These are phyloP conservation scores for Oryza meridionalis DNA, from an alignment of 176 grass and related monocot genomes.

Conservation along the genomic window DNA sequence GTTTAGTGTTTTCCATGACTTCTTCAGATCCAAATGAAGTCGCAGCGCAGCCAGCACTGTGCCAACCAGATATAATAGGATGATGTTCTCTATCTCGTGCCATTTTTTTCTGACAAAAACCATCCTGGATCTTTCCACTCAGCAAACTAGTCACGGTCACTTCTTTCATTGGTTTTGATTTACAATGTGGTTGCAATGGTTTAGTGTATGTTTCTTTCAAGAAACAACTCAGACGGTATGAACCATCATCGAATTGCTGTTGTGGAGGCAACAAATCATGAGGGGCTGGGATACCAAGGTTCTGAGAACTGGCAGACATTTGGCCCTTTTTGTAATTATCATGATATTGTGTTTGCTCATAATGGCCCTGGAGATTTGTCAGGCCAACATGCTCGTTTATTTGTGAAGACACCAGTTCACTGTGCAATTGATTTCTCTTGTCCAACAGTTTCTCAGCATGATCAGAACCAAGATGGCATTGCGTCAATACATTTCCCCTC, in stretches of 20 bases:
- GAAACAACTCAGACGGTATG: constrained; percentile 8
- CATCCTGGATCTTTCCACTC: constrained; percentile 36
- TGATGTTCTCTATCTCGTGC: constrained; percentile 26
- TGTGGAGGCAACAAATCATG: constrained; percentile 41
- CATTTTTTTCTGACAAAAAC: constrained; percentile 45
- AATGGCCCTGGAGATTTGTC: not conserved
- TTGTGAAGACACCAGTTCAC: constrained; percentile 44
- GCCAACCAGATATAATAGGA: too few species aligned
- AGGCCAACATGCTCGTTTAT: constrained; percentile 6
- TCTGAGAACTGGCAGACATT: constrained; percentile 25
- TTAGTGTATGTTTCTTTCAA: constrained; percentile 13
- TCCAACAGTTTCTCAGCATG: constrained; percentile 17
- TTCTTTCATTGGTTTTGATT: constrained; percentile 38
- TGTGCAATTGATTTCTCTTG: constrained; percentile 33
- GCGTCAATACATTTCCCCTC: too few species aligned
- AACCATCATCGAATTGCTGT: constrained; percentile 21
- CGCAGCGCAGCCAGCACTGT: constrained; percentile 27
- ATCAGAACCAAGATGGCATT: too few species aligned
- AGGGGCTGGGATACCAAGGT: constrained; percentile 4
- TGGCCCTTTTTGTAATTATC: constrained; percentile 36
- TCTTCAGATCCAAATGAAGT: constrained; percentile 38
- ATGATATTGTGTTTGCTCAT: not conserved
- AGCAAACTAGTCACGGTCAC: constrained; percentile 36
- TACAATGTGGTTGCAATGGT: constrained; percentile 36
- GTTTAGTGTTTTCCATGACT: constrained; percentile 24